Conservation (phyloP, 1,139 yeast species). For the Casaregolazyma lundiana region DNA sequence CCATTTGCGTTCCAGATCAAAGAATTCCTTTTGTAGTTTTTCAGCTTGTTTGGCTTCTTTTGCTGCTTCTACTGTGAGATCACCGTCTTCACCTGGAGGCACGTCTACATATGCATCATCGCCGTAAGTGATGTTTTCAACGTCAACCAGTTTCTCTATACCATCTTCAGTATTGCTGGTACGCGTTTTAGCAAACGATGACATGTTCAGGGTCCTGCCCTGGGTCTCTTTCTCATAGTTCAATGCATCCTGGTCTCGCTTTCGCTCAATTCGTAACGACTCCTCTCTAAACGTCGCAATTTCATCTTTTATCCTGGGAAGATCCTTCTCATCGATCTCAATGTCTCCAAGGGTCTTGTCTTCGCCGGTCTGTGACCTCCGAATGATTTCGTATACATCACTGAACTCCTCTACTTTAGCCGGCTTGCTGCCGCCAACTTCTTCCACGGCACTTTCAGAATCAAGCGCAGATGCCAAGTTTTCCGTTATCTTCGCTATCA, state of each 20-base stretch:
- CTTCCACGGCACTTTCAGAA: neutral
- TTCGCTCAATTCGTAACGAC: conserved; percentile 25
- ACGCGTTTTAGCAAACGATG: conserved; percentile 3
- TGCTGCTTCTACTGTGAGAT: conserved; percentile 20
- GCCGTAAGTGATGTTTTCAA: conserved; percentile 5
- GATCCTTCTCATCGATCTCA: conserved; percentile 23
- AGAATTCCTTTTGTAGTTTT: conserved; percentile 19
- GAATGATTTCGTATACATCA: conserved; percentile 9
- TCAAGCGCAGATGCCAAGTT: conserved; percentile 1
- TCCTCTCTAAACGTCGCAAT: conserved; percentile 32
- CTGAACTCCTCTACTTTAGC: conserved; percentile 6
- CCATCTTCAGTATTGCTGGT: neutral
- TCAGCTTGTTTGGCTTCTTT: conserved; percentile 15
- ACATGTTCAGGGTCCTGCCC: conserved; percentile 12
- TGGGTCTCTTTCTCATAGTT: conserved; percentile 22
- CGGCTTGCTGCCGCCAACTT: neutral
- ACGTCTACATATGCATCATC: conserved; percentile 16
- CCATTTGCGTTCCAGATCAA: conserved; percentile 26
- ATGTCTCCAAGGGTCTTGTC: conserved; percentile 11
- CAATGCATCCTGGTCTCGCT: conserved; percentile 22
- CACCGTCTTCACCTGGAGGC: conserved; percentile 17
- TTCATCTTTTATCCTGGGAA: conserved; percentile 28
- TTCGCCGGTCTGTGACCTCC: conserved; percentile 6
- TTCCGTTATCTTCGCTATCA: conserved; percentile 3
- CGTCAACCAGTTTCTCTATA: conserved; percentile 2